Percentiles rank a stretch among this genome's conserved stretches.
Conservation (phyloP, 192 early-diverging fungal genomes). For the Spizellomyces sp. region DNA sequence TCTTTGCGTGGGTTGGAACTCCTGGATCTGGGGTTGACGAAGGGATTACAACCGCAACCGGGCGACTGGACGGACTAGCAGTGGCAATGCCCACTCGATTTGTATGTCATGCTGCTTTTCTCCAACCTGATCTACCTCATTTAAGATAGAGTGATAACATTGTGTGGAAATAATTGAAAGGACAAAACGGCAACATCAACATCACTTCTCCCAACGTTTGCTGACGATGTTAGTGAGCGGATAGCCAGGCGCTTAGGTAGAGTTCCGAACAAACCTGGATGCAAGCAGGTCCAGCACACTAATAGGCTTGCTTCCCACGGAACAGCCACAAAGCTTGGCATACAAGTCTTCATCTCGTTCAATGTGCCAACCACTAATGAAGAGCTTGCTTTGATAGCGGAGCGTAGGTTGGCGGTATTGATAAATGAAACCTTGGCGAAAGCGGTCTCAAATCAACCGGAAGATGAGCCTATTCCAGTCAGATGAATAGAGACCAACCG, state of each 20-base stretch:
- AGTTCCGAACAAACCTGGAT: neutral
- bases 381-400: neutral
- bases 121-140: no score
- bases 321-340: constrained; percentile 22
- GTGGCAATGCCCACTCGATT: constrained; percentile 31
- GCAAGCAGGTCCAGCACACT: neutral
- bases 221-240: constrained; percentile 25
- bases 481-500: neutral
- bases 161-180: neutral
- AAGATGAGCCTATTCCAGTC: neutral
- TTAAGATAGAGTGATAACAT: no score
- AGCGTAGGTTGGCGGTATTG: neutral
- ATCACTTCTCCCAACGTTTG: neutral
- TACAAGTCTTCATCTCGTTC: constrained; percentile 23
- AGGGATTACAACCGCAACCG: neutral
- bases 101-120: neutral
- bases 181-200: constrained; percentile 11
- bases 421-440: no score
- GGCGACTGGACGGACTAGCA: constrained; percentile 12
- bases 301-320: neutral
- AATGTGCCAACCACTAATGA: constrained; percentile 5
- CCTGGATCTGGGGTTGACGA: neutral
- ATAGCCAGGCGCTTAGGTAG: constrained; percentile 25
- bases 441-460: no score
- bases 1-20: constrained; percentile 21